Base-by-base conservation (phyloP, 2,329 filamentous ascomycete species). In the Venturia aucupariae region DNA sequence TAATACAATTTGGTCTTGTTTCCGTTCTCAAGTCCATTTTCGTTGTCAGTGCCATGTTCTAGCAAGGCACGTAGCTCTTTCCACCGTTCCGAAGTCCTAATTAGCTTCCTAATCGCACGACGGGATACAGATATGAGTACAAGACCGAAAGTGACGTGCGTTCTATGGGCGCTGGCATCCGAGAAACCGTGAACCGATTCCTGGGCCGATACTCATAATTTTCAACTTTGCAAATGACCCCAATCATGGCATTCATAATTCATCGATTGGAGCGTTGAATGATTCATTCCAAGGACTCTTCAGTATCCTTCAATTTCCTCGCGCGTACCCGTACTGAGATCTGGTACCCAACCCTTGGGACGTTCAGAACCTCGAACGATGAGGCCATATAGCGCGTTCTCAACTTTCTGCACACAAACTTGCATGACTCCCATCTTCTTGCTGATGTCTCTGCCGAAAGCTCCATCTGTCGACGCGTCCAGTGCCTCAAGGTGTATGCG, bases 301-400 rank as follows among this genome's bases (percentile, higher is more conserved):
- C 59, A 60, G 17, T 60, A 60, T 32, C 59, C 59, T 60, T 60
- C 59, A 27, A 60, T 60, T 17, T 60, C 59, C 44, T 60, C 59
- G 35, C 59, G 59, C 3, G 59, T 5, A 38, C 38, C 59, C 27
- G 35, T 41, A 17, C 15, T 60, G 22, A 63, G 51, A 72, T 96
- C 92, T 4, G 92, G 93, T 72, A 94, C 84, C 93, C 93, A 97
- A 0, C 93, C 93, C 72, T 89, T 90, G 0, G 93, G 93, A 67
- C 92, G 80, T 79, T 99, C 94, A 62, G 88, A 90, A 0, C 93
- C 93, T 62, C 94, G 82, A 27, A 99, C 90, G 38, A 88, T 86
- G 69, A 97, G 84, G 4, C 92, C 91, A 75, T 97, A 99, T 38
- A 92, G 86, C 30, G 93, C 84, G 68, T 85, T 87, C 81, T 99